Percentiles rank a stretch among this genome's conserved stretches.
Conservation (phyloP, 495 filamentous ascomycete species). For the Neurospora sp. region DNA sequence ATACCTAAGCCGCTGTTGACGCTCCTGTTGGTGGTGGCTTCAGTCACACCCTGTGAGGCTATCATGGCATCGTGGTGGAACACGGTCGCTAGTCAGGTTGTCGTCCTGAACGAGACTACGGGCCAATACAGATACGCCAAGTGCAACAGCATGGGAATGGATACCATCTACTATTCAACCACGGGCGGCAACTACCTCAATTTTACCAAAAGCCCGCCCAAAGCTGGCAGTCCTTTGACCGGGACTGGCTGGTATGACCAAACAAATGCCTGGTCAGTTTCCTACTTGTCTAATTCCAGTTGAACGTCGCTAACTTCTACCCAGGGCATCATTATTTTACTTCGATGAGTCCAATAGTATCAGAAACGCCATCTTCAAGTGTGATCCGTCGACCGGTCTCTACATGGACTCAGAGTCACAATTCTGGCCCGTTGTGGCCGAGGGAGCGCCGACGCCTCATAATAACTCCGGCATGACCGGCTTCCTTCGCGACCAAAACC, state of each 20-base stretch:
- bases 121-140: constrained; percentile 24
- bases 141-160: constrained; percentile 19
- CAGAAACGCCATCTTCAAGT: constrained; percentile 20
- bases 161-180: constrained; percentile 16
- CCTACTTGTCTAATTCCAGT: not conserved
- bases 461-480: constrained; percentile 19
- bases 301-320: not conserved
- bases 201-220: constrained; percentile 9
- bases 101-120: constrained; percentile 24
- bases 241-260: constrained; percentile 22
- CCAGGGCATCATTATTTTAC: constrained; percentile 26
- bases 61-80: constrained; percentile 25
- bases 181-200: constrained; percentile 10
- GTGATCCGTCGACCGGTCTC: constrained; percentile 21
- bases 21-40: constrained; percentile 15
- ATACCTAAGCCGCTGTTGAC: constrained; percentile 8
- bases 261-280: constrained; percentile 12
- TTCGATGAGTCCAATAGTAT: constrained; percentile 11
- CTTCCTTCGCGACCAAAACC: constrained; percentile 16
- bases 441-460: constrained; percentile 7
- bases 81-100: constrained; percentile 20
- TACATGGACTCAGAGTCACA: constrained; percentile 3
- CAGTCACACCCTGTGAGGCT: constrained; percentile 13
- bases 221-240: constrained; percentile 23
- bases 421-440: constrained; percentile 19